These are phyloP conservation scores for Arthromyces matolae DNA, from an alignment of 768 basidiomycete genomes.

Conservation along the genomic window DNA sequence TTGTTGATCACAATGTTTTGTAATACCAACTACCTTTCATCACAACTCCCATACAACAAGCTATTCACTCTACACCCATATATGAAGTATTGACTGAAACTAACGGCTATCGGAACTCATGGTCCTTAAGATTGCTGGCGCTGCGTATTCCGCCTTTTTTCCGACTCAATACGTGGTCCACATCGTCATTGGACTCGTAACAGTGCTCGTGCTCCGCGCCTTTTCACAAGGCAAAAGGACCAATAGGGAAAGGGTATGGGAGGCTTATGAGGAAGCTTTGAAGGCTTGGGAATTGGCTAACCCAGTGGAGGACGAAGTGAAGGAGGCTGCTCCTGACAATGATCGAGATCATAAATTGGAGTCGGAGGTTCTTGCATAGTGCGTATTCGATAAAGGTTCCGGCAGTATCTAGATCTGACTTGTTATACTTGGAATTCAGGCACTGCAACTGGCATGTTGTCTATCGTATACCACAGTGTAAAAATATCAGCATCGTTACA, in stretches of 20 bases:
- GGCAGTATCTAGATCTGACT: not conserved
- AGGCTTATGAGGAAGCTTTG: slow-evolving; percentile 63
- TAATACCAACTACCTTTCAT: not conserved
- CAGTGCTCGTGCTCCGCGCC: slow-evolving; percentile 46
- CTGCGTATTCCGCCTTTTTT: slow-evolving; percentile 38
- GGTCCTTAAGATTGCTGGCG: slow-evolving; percentile 50
- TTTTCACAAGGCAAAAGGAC: slow-evolving; percentile 71
- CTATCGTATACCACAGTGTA: slow-evolving; percentile 3
- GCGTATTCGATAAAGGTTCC: no score
- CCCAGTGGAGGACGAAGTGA: slow-evolving; percentile 17
- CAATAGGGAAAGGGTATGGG: slow-evolving; percentile 76
- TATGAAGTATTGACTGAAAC: no score
- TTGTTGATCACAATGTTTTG: not conserved
- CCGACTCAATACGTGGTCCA: slow-evolving; percentile 59
- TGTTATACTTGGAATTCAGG: not conserved
- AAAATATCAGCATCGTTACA: not conserved
- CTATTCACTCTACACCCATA: not conserved
- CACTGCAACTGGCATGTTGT: not conserved
- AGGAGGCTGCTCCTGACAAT: slow-evolving; percentile 11
- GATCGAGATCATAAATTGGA: slow-evolving; percentile 8
- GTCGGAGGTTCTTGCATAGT: slow-evolving; percentile 7
- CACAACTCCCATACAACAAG: not conserved
- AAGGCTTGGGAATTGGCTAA: slow-evolving; percentile 60
- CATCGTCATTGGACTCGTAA: slow-evolving; percentile 39
- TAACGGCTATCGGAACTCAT: no score